Base-by-base conservation (phyloP, 2,329 filamentous ascomycete genomes). In the Xylaria multiplex region DNA sequence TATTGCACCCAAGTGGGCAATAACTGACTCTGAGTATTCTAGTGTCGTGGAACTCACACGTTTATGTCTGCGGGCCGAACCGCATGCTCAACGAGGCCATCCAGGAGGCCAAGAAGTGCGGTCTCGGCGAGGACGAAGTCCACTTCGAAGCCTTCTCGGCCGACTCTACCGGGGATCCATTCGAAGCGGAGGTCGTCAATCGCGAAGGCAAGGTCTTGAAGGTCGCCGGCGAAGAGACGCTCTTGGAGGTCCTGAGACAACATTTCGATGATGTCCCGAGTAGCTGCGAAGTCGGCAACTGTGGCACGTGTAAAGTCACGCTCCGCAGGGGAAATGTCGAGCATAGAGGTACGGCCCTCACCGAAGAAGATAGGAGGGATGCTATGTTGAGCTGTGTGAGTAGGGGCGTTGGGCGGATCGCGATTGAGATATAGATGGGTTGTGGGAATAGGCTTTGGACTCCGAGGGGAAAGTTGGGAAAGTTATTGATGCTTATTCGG, bases 141-240 rank as follows among this genome's bases (percentile, higher is more conserved):
- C 88, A 90, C 73, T 87, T 84, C 64, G 88, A 91, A 74, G 83
- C 84, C 0, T 91, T 90, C 66, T 78, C 79, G 1, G 83, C 84
- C 1, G 81, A 84, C 22, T 78, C 81, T 0, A 81, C 81, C 0
- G 88, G 88, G 0, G 86, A 90, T 70, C 84, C 87, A 0, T 91
- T 90, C 68, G 84, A 86, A 46, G 88, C 80, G 0, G 81, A 86
- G 53, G 80, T 90, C 0, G 74, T 76, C 6, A 83, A 84, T 59
- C 70, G 70, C 8, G 74, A 73, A 7, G 42, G 64, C 53, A 81
- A 77, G 69, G 75, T 78, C 1, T 65, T 90, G 6, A 75, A 80
- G 16, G 84, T 86, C 0, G 79, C 76, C 3, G 78, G 73, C 35
- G 83, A 85, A 3, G 83, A 86, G 73, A 84, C 81, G 35, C 73